phyloP scores from a whole-genome alignment of 805 yeast genomes.

The Metschnikowia proteae region DNA sequence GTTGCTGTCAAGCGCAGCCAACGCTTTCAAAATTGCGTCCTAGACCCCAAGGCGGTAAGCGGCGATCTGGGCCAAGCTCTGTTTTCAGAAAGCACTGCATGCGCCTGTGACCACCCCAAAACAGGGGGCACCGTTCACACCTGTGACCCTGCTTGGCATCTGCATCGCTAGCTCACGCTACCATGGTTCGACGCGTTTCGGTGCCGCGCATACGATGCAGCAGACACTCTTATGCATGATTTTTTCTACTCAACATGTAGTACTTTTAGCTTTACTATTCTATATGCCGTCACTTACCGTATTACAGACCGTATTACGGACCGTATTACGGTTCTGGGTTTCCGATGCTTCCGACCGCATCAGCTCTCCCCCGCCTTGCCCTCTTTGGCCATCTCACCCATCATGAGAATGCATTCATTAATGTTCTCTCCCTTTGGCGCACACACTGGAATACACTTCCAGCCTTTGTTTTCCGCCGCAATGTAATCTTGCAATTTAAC shows the following conservation, averaged over 20 bases:
- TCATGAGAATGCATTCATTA: constrained; percentile 61
- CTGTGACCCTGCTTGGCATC: no score
- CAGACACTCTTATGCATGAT: neutral
- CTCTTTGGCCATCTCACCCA: constrained; percentile 51
- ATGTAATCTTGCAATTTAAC: constrained; percentile 42
- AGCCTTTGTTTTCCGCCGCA: constrained; percentile 28
- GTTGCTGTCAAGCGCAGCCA: neutral
- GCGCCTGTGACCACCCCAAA: no score
- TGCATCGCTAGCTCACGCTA: neutral
- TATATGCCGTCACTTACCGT: no score
- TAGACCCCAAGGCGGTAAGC: no score
- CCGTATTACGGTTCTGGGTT: no score
- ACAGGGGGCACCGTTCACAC: no score
- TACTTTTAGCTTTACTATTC: neutral
- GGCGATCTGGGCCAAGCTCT: no score
- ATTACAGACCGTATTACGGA: no score
- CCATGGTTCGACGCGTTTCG: neutral
- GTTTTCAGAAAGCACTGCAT: no score
- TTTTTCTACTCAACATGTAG: neutral
- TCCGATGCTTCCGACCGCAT: neutral
- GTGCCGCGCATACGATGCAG: neutral
- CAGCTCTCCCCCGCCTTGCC: neutral
- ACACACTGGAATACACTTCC: constrained; percentile 83
- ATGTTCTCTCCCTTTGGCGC: constrained; percentile 72
- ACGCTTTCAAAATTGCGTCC: no score